Evolutionary conservation across 305 asterid species (phyloP).

Genomic region (Fraxinus floribunda): DNA sequence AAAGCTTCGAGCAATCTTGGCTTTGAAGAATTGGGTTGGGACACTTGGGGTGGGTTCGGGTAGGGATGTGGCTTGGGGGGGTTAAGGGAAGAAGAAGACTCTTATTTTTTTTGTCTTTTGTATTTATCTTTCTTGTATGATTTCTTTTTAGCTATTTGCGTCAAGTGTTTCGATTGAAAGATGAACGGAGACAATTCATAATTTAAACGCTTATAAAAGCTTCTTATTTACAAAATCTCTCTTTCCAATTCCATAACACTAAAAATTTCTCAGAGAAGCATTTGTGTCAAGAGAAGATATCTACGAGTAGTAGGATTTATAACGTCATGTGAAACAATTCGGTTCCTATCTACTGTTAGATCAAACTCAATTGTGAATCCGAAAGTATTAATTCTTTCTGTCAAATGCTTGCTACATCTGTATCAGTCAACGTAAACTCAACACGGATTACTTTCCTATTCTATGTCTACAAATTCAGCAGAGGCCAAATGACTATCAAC

Average conservation of each 20-base stretch:
- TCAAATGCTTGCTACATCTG: neutral
- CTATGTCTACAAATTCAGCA: neutral
- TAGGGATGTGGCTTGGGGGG: too few species aligned
- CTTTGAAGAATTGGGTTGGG: too few species aligned
- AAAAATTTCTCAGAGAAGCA: neutral
- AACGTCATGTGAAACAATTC: neutral
- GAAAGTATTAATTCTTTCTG: neutral
- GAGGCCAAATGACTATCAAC: neutral
- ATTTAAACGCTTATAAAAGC: neutral
- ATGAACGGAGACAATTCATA: too few species aligned
- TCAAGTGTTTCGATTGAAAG: too few species aligned
- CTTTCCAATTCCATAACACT: neutral
- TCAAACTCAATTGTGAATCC: neutral
- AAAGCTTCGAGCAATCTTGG: too few species aligned
- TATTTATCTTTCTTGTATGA: too few species aligned
- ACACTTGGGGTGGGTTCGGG: too few species aligned
- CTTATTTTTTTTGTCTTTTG: too few species aligned
- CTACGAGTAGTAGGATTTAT: neutral
- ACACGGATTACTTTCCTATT: neutral
- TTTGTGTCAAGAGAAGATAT: neutral
- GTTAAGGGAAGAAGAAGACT: too few species aligned
- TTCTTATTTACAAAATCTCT: neutral
- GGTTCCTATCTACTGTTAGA: neutral
- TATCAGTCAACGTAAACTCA: neutral
- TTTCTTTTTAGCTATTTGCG: too few species aligned